Percentiles rank a stretch among this genome's conserved stretches.
Evolutionary conservation across 2,329 filamentous ascomycete species (phyloP).

Genomic region (Ophiostoma tasmaniense): DNA sequence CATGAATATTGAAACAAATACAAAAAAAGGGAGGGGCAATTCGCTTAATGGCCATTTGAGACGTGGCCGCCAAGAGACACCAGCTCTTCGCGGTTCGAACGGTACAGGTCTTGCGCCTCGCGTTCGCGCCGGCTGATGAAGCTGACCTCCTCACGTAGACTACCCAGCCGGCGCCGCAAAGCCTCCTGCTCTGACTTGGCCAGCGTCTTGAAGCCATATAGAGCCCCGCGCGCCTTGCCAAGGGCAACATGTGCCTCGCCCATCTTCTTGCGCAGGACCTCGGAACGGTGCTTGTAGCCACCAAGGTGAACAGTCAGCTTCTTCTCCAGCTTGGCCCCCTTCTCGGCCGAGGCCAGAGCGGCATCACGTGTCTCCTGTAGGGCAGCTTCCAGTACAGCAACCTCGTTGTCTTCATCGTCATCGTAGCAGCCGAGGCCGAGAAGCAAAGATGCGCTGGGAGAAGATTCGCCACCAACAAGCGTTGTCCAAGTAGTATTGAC

Average conservation of each 20-base stretch:
- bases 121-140: conserved; percentile 75
- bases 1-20: neutral
- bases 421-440: conserved; percentile 75
- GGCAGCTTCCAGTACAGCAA: conserved; percentile 18
- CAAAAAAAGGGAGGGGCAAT: neutral
- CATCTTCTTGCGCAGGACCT: conserved; percentile 72
- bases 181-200: conserved; percentile 73
- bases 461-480: conserved; percentile 27
- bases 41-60: neutral
- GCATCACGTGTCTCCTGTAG: conserved; percentile 59
- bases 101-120: conserved; percentile 83
- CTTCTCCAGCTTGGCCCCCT: conserved; percentile 84
- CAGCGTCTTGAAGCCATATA: conserved; percentile 66
- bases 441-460: conserved; percentile 38
- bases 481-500: neutral
- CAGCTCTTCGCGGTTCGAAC: conserved; percentile 68
- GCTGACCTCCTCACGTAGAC: conserved; percentile 71
- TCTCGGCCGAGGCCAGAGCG: conserved; percentile 65
- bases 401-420: conserved; percentile 54
- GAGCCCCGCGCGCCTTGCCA: conserved; percentile 60
- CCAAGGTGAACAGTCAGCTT: conserved; percentile 81
- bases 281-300: conserved; percentile 81
- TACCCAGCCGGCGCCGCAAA: conserved; percentile 61
- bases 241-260: conserved; percentile 64
- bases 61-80: conserved; percentile 40